A percentile compares a stretch with the other conserved stretches of the same genome.
These are phyloP conservation scores for Leucocoprinus leucothites DNA, from an alignment of 768 basidiomycete species.

Conservation along the genomic window DNA sequence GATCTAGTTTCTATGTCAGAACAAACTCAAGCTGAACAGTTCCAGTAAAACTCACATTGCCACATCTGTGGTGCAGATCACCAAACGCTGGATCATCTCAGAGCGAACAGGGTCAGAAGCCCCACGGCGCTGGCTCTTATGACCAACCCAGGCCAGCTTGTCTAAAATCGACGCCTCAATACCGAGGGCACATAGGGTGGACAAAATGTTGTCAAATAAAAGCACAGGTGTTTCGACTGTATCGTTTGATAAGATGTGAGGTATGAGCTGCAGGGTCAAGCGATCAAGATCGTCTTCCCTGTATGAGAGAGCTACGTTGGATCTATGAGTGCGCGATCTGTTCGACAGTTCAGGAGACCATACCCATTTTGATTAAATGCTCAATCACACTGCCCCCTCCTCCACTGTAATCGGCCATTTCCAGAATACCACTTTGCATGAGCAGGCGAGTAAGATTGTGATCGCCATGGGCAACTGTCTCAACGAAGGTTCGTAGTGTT, in stretches of 20 bases:
- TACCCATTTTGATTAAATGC: not conserved
- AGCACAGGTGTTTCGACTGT: not conserved
- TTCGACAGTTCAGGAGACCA: not conserved
- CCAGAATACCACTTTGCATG: conserved; percentile 5
- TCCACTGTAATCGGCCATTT: conserved; percentile 10
- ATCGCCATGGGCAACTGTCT: conserved; percentile 10
- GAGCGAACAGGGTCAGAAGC: conserved; percentile 24
- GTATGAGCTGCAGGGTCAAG: conserved; percentile 14
- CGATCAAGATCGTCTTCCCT: not conserved
- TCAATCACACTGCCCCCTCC: not conserved
- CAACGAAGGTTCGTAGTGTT: not conserved
- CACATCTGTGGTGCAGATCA: conserved; percentile 38
- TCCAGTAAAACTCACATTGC: conserved; percentile 38
- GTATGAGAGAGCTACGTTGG: not conserved
- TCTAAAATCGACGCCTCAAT: conserved; percentile 34
- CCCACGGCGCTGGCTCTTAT: not conserved
- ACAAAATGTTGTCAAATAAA: conserved; percentile 28
- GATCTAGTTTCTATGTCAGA: conserved; percentile 23
- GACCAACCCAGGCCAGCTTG: conserved; percentile 27
- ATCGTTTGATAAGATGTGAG: conserved; percentile 11
- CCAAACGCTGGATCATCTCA: conserved; percentile 35
- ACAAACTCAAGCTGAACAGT: not conserved
- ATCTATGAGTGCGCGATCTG: not conserved
- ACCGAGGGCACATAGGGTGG: conserved; percentile 41
- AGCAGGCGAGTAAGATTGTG: not conserved